These are phyloP conservation scores for Coemansia sp. DNA, from an alignment of 192 early-diverging fungal genomes.

Conservation along the genomic window DNA sequence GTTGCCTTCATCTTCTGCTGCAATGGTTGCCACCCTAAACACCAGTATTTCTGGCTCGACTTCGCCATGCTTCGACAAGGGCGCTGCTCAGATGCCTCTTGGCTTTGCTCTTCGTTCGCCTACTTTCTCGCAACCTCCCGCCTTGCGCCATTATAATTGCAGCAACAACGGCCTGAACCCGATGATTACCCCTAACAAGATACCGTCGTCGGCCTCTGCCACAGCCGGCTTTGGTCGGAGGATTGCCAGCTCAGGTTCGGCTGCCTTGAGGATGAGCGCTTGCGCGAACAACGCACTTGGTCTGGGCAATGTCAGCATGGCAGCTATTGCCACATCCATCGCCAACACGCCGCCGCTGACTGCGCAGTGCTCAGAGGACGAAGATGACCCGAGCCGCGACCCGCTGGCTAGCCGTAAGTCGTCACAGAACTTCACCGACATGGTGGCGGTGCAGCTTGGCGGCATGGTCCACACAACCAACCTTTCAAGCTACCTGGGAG, in stretches of 20 bases:
- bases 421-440: constrained; percentile 22
- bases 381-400: constrained; percentile 29
- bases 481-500: constrained; percentile 16
- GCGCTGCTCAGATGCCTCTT: constrained; percentile 12
- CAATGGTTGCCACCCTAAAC: background rate
- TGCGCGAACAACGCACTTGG: constrained; percentile 43
- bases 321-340: constrained; percentile 7
- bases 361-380: constrained; percentile 46
- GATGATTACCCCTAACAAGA: constrained; percentile 9
- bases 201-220: background rate
- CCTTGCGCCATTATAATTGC: background rate
- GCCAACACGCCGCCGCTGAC: constrained; percentile 40
- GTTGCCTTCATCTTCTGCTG: background rate
- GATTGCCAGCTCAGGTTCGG: constrained; percentile 9
- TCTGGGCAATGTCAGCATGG: constrained; percentile 17
- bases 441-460: constrained; percentile 11
- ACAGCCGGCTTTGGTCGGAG: constrained; percentile 3
- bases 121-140: background rate
- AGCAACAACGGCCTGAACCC: constrained; percentile 22
- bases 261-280: constrained; percentile 22
- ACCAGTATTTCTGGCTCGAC: background rate
- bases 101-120: constrained; percentile 15
- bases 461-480: constrained; percentile 5
- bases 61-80: constrained; percentile 18
- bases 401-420: constrained; percentile 9